Base-by-base conservation (phyloP, 805 yeast genomes). In the Candida pseudofarinosa region DNA sequence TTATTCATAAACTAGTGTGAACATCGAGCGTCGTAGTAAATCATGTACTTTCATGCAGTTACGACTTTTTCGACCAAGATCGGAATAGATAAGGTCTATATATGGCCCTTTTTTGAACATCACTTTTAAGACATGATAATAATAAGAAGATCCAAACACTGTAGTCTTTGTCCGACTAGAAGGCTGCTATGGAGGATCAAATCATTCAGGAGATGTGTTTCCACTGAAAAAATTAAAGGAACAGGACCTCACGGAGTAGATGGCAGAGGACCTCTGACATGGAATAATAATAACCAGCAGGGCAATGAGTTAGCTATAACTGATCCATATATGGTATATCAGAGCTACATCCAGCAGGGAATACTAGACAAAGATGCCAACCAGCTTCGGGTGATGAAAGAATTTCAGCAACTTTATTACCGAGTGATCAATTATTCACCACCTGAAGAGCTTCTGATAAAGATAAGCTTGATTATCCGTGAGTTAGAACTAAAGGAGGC, bases 331-430 rank as follows among this genome's bases (percentile, higher is more conserved):
- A 47, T 71, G 4, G 50, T 83, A 2, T 84, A 85, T 51, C 76
- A 76, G 46, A 72, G 71, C 46, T 72, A 76, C 41, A 73, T 83
- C 1, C 52, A 65, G 1, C 63, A 68, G 36, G 87, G 87, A 2
- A 43, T 73, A 2, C 58, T 84, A 6, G 62, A 70, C 39, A 69
- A 71, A 19, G 89, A 85, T 52, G 76, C 70, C 17, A 65, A 67
- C n/a, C 90, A 80, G 55, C 62, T 77, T n/a, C 62, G 87, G 32
- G 79, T 77, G 1, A 83, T 81, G 53, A 71, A 75, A 26, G 83
- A 79, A 58, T 74, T 81, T 47, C 89, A 79, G 48, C 79, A 74
- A 51, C 62, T 80, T 12, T 82, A 80, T 53, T 64, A 71, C 43
- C 63, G 85, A 10, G 74, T 83, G 13, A 67, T 74, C 31, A 83